phyloP scores from a whole-genome alignment of 1,284 basidiomycete genomes.

The Phylloporus gajari region DNA sequence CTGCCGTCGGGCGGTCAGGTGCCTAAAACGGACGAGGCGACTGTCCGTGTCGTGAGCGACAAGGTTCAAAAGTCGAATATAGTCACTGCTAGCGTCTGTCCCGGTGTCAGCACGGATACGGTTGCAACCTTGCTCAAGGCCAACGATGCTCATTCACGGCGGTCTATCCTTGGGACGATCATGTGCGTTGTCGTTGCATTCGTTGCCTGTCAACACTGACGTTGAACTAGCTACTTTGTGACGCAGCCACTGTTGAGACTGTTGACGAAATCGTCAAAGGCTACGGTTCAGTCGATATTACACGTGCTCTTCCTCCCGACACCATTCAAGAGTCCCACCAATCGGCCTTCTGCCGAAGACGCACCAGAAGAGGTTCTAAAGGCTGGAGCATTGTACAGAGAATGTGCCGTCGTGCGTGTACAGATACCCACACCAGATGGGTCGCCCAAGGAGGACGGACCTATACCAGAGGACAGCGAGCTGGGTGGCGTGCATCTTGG shows the following conservation, averaged over 20 bases:
- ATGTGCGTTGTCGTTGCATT: constrained; percentile 49
- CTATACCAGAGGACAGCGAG: constrained; percentile 69
- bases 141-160: constrained; percentile 46
- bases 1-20: constrained; percentile 69
- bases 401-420: constrained; percentile 71
- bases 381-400: constrained; percentile 78
- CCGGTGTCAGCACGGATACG: constrained; percentile 76
- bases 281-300: constrained; percentile 70
- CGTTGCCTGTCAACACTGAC: constrained; percentile 13
- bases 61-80: constrained; percentile 74
- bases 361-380: constrained; percentile 68
- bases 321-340: constrained; percentile 64
- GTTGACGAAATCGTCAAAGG: constrained; percentile 67
- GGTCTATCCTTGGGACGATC: constrained; percentile 54
- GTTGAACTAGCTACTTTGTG: constrained; percentile 61
- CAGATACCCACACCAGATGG: constrained; percentile 52
- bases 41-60: constrained; percentile 59
- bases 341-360: not conserved
- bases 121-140: constrained; percentile 66
- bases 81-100: constrained; percentile 74
- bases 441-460: constrained; percentile 29
- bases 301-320: constrained; percentile 81
- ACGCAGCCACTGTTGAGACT: constrained; percentile 69
- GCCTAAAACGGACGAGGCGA: constrained; percentile 58
- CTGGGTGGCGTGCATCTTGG: constrained; percentile 74